phyloP scores from a whole-genome alignment of 164 flowering plant genomes.

The Nelumbo lutea region DNA sequence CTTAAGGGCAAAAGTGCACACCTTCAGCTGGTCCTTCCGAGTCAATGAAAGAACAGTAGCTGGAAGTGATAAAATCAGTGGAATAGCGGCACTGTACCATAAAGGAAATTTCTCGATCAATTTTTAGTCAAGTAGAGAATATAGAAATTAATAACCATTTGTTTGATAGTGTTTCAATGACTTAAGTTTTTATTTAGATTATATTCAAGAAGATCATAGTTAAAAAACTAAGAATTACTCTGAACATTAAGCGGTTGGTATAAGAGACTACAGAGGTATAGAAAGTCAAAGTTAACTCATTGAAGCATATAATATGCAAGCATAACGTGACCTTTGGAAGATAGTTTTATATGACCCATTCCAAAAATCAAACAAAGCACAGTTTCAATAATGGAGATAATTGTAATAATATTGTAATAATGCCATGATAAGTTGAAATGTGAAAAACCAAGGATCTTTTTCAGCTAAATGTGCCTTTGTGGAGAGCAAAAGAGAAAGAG shows the following conservation, averaged over 20 bases:
- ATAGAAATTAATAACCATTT: not conserved
- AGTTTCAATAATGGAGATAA: not conserved
- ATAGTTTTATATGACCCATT: no score
- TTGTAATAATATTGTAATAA: conserved; percentile 1
- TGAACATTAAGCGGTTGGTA: no score
- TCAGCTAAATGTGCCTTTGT: no score
- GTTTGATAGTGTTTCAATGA: not conserved
- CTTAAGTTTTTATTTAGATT: not conserved
- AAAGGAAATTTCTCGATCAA: not conserved
- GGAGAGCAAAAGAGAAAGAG: no score
- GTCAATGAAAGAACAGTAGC: conserved; percentile 78
- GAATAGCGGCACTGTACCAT: conserved; percentile 64
- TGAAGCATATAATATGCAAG: no score
- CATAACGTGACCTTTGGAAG: no score
- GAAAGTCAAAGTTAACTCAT: no score
- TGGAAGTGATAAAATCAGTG: conserved; percentile 80
- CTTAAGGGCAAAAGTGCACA: conserved; percentile 10
- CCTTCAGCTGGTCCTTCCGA: conserved; percentile 72
- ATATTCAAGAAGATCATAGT: no score
- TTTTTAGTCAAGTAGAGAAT: not conserved
- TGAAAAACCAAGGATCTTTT: no score
- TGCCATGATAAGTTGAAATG: not conserved
- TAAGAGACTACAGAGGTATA: no score
- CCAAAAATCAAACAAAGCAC: no score
- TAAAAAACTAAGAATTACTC: no score